Percentiles rank a stretch among this genome's conserved stretches.
Evolutionary conservation across 2,329 filamentous ascomycete species (phyloP).

Genomic region (Cladosporium phlei): DNA sequence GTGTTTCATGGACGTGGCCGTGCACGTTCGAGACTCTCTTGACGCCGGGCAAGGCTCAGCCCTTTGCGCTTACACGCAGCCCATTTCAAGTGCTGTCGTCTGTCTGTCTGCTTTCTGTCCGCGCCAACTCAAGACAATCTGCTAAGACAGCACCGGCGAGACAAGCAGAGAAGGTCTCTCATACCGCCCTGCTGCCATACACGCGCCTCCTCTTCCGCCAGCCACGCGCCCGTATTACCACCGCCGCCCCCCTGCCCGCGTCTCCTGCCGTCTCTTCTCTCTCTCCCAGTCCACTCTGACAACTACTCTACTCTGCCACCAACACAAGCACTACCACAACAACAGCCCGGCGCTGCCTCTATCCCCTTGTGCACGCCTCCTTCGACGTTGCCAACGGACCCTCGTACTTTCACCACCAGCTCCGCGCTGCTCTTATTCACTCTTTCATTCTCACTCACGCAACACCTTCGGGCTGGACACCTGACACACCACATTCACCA

Average conservation of each 20-base stretch:
- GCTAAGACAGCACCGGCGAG: no score
- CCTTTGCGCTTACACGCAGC: no score
- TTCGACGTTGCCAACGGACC: constrained; percentile 7
- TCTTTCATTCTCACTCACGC: not conserved
- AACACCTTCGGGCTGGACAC: constrained; percentile 9
- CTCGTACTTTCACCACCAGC: constrained; percentile 1
- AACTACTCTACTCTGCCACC: not conserved
- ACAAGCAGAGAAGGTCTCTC: no score
- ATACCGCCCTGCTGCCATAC: constrained; percentile 6
- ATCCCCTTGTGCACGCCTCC: constrained; percentile 7
- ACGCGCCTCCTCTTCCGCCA: not conserved
- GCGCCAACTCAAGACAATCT: no score
- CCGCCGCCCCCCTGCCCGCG: constrained; percentile 5
- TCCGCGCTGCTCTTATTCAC: not conserved
- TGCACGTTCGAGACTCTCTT: no score
- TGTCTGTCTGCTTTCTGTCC: no score
- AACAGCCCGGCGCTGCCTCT: constrained; percentile 9
- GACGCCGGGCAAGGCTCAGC: no score
- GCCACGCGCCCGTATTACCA: constrained; percentile 5
- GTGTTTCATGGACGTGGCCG: no score
- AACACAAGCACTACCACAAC: not conserved
- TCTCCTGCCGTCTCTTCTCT: constrained; percentile 6
- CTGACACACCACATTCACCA: constrained; percentile 8
- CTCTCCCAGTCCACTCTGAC: not conserved
- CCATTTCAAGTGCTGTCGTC: no score